These are phyloP conservation scores for Prunus campanulata DNA, from an alignment of 306 rosid genomes.

Conservation along the genomic window DNA sequence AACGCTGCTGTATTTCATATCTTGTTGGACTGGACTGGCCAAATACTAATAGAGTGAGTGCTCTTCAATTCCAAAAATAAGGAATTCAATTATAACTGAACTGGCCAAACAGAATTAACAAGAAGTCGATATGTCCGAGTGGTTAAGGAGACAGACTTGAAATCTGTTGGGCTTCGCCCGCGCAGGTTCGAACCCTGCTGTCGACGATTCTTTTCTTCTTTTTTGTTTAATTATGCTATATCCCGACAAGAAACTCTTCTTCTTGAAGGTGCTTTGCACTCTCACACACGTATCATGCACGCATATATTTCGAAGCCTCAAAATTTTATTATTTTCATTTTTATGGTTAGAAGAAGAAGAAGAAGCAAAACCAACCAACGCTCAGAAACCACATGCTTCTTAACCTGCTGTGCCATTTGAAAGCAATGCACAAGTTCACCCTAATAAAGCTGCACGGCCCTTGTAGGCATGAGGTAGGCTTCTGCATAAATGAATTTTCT, in stretches of 20 bases:
- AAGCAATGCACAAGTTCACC: no score
- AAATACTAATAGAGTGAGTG: no score
- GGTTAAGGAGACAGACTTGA: conserved; percentile 82
- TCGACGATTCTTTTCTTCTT: conserved; percentile 14
- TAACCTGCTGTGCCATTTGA: no score
- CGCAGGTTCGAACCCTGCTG: conserved; percentile 83
- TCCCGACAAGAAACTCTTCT: not conserved
- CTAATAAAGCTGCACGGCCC: not conserved
- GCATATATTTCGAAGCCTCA: not conserved
- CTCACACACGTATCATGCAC: not conserved
- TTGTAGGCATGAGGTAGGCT: not conserved
- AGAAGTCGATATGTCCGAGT: conserved; percentile 65
- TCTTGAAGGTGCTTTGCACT: not conserved
- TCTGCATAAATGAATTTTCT: not conserved
- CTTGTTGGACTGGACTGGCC: no score
- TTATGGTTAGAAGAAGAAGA: no score
- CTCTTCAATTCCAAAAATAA: no score
- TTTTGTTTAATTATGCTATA: not conserved
- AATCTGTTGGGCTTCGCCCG: conserved; percentile 80
- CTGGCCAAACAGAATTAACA: fast-evolving
- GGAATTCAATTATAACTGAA: no score
- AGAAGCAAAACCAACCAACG: no score
- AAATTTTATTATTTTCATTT: not conserved
- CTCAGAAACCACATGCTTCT: no score
- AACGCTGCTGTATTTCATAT: no score